Percentiles rank a stretch among this genome's conserved stretches.
phyloP scores from a whole-genome alignment of 2,329 filamentous ascomycete species.

The Paraconiothyrium sp. region DNA sequence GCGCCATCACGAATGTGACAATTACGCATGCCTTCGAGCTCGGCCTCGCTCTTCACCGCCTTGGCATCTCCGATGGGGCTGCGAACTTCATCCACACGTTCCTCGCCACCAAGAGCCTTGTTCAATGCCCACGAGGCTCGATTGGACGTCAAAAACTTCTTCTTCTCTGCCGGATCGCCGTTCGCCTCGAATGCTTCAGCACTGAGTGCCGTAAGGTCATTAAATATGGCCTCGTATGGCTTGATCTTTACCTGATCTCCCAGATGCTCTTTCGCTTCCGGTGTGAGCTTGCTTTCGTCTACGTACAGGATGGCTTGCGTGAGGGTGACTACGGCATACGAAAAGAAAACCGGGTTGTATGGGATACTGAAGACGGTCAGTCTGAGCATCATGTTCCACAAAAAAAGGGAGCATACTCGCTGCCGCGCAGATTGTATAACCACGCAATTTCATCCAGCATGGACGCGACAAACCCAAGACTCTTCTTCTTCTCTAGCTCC shows the following conservation, averaged over 20 bases:
- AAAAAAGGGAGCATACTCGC: constrained; percentile 64
- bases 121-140: constrained; percentile 94
- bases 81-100: constrained; percentile 83
- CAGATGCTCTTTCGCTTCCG: constrained; percentile 75
- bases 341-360: constrained; percentile 98
- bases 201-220: constrained; percentile 75
- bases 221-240: constrained; percentile 84
- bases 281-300: constrained; percentile 78
- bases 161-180: constrained; percentile 45
- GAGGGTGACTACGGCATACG: constrained; percentile 88
- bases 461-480: constrained; percentile 85
- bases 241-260: constrained; percentile 75
- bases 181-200: constrained; percentile 48
- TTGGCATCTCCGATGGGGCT: constrained; percentile 92
- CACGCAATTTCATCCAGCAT: constrained; percentile 97
- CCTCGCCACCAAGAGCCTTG: constrained; percentile 83
- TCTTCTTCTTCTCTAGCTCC: constrained; percentile 90
- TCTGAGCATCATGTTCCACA: neutral
- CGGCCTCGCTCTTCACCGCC: constrained; percentile 90
- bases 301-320: constrained; percentile 82
- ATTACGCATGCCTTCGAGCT: constrained; percentile 90
- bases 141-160: constrained; percentile 85
- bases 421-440: constrained; percentile 97
- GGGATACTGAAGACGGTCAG: constrained; percentile 69
- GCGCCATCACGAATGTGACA: constrained; percentile 95